Evolutionary conservation across 345 rosid genomes (phyloP), one percentile per base, ranked within the genome.

Genomic region (Camelina hispida): DNA sequence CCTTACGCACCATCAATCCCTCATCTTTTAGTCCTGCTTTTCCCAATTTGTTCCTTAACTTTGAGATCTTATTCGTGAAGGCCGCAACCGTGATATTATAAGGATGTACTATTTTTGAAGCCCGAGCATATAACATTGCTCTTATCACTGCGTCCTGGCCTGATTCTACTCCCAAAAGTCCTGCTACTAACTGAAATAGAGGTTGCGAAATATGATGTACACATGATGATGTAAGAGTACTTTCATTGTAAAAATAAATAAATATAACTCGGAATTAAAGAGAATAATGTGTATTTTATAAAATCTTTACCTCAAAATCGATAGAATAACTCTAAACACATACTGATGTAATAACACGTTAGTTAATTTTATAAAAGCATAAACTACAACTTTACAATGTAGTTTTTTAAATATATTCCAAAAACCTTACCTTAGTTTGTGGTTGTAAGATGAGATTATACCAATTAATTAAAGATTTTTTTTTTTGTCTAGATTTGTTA

Each of bases 111-210:
- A 56, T 65, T 63, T 50, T 16, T 2, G 2, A 0, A 0, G 83
- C 84, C 9, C 47, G 58, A 63, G 83, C 81, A 52, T 86, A 89
- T 17, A 93, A 71, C 75, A 91, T 44, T 63, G 83, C 74, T 66
- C 94, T 58, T 46, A 93, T 88, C 6, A 89, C 85, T 0, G 94
- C 97, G 28, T 91, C 98, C 66, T 89, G 98, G 6, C 96, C 98
- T 0, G 96, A 81, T 77, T 91, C 89, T 40, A 88, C 91, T 0
- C 89, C 97, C 51, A 89, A 75, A 17, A 89, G 94, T n/a, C 93
- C 91, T 6, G 94, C 93, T 18, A 88, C 94, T 18, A 93, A 78
- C 94, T 93, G 82, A 2, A 69, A 53, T 18, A 66, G 59, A 2
- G 5, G 48, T 47, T 55, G 14, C 17, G 5, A 53, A 62, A 32